These are phyloP conservation scores for Melampsora larici-populina DNA, from an alignment of 1,284 basidiomycete genomes.

Conservation along the genomic window DNA sequence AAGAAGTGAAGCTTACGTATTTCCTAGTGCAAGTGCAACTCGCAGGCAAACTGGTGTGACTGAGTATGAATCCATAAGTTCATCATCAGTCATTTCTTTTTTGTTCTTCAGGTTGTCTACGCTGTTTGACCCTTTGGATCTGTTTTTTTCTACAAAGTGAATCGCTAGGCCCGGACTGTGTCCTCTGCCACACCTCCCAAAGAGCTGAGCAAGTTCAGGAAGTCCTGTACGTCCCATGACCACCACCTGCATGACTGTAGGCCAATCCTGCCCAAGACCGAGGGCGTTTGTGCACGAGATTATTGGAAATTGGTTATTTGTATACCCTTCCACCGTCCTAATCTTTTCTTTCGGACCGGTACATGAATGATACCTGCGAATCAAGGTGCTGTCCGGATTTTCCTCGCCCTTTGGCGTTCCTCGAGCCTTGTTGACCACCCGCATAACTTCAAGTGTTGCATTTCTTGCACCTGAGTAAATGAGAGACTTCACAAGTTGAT, in stretches of 20 bases:
- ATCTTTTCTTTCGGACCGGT: background rate
- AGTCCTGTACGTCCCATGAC: too few relatives aligned
- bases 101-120: too few relatives aligned
- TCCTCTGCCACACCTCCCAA: slow-evolving; percentile 2
- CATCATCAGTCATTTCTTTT: too few relatives aligned
- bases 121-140: background rate
- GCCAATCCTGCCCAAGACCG: too few relatives aligned
- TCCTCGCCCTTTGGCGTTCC: background rate
- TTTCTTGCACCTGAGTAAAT: slow-evolving; percentile 4
- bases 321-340: background rate
- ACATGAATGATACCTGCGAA: too few relatives aligned
- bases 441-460: background rate
- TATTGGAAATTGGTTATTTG: background rate
- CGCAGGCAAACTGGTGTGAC: too few relatives aligned
- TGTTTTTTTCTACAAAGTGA: background rate
- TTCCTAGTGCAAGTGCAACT: too few relatives aligned
- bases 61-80: too few relatives aligned
- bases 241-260: too few relatives aligned
- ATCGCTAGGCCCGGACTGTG: background rate
- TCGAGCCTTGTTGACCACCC: background rate
- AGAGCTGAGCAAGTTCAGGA: too few relatives aligned
- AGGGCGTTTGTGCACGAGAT: too few relatives aligned
- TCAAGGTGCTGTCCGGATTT: background rate
- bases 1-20: too few relatives aligned
- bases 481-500: background rate